phyloP scores from a whole-genome alignment of 192 early-diverging fungal species.

The Podila verticillata region DNA sequence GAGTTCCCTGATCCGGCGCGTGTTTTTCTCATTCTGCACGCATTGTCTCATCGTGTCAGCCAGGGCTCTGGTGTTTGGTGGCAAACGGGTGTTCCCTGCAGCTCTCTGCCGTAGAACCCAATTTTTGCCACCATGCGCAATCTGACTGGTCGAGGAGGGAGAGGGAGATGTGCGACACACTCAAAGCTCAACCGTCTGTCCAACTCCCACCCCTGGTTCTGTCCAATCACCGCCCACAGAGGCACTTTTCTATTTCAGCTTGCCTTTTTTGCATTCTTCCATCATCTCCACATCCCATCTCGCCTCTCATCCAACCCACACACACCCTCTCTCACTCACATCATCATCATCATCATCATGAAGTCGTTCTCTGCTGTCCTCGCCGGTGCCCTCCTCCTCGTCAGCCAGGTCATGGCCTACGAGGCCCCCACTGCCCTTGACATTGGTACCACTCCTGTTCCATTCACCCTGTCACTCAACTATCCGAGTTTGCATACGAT shows the following conservation, averaged over 20 bases:
- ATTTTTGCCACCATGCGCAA: too few species aligned
- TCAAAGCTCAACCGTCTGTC: too few species aligned
- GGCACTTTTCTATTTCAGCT: not conserved
- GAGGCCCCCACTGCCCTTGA: conserved; percentile 26
- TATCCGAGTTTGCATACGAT: not conserved
- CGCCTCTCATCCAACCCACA: conserved; percentile 2
- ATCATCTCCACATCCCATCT: conserved; percentile 26
- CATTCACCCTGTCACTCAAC: not conserved
- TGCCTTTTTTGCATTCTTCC: not conserved
- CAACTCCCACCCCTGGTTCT: not conserved
- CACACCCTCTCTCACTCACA: not conserved
- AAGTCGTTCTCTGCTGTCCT: conserved; percentile 36
- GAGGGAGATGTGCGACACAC: too few species aligned
- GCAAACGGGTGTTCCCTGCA: too few species aligned
- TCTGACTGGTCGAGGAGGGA: too few species aligned
- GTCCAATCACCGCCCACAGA: not conserved
- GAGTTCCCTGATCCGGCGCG: too few species aligned
- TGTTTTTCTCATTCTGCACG: too few species aligned
- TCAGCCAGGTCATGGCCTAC: conserved; percentile 40
- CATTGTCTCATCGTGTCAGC: too few species aligned
- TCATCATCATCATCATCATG: conserved; percentile 20
- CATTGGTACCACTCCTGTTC: conserved; percentile 24
- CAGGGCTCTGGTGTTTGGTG: too few species aligned
- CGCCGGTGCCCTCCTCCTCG: conserved; percentile 39
- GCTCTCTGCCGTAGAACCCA: too few species aligned